These are phyloP conservation scores for Eucalyptus pauciflora DNA, from an alignment of 345 rosid genomes.

Conservation along the genomic window DNA sequence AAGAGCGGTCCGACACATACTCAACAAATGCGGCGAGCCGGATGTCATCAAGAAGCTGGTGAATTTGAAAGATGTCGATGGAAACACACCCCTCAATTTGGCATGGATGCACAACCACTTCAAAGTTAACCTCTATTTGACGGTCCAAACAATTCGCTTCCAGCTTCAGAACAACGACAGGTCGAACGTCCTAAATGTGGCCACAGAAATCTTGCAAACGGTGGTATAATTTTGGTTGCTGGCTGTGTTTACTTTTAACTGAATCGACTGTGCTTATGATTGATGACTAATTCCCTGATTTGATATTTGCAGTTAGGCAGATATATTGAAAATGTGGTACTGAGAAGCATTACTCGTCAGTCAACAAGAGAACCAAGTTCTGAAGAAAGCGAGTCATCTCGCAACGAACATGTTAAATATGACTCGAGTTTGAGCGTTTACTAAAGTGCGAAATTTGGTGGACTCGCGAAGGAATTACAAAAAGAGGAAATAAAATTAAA, in stretches of 20 bases:
- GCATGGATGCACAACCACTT: not conserved
- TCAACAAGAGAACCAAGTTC: too few species aligned
- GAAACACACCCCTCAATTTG: not conserved
- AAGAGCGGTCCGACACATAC: rapidly evolving
- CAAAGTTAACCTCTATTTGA: not conserved
- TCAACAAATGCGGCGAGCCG: rapidly evolving
- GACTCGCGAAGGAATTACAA: too few species aligned
- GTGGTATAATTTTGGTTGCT: not conserved
- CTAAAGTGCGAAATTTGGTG: too few species aligned
- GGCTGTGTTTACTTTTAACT: not conserved
- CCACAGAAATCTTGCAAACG: rapidly evolving
- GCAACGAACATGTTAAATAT: too few species aligned
- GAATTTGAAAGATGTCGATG: too few species aligned
- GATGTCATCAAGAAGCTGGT: too few species aligned
- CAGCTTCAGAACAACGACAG: not conserved
- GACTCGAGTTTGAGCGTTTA: too few species aligned
- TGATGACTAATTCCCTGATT: not conserved
- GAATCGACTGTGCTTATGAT: not conserved
- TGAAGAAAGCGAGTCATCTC: too few species aligned
- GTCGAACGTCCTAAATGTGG: too few species aligned
- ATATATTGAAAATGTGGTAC: too few species aligned
- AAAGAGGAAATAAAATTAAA: too few species aligned
- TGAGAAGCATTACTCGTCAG: too few species aligned
- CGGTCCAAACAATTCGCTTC: not conserved
- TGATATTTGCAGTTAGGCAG: not conserved